A percentile compares a stretch with the other conserved stretches of the same genome.
phyloP scores from a whole-genome alignment of 176 grass and related monocot genomes.

The Thinopyrum elongatum region DNA sequence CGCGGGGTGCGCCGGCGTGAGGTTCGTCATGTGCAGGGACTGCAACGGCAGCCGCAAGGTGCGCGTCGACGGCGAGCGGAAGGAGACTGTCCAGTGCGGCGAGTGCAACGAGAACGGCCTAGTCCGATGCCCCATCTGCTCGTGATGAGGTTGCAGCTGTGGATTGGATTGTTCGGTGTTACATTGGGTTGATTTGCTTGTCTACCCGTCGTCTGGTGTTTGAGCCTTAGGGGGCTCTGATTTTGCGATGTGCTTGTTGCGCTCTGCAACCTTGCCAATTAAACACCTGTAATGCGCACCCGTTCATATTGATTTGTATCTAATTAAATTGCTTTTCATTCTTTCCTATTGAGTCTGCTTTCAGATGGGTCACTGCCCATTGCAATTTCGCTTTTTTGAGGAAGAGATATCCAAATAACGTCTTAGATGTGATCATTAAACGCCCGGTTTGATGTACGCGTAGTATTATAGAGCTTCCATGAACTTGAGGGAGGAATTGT shows the following conservation, averaged over 20 bases:
- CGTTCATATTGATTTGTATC: slow-evolving; percentile 18
- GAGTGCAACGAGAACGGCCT: slow-evolving; percentile 96
- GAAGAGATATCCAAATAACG: no score
- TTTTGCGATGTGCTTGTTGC: slow-evolving; percentile 33
- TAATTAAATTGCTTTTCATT: slow-evolving; percentile 18
- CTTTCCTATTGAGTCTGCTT: neutral
- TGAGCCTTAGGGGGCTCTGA: neutral
- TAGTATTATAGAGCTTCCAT: no score
- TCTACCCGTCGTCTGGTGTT: slow-evolving; percentile 40
- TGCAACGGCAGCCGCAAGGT: slow-evolving; percentile 98
- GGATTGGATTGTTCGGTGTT: slow-evolving; percentile 5
- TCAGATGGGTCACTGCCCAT: neutral
- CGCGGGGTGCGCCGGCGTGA: slow-evolving; percentile 79
- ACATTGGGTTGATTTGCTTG: slow-evolving; percentile 56
- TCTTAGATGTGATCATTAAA: no score
- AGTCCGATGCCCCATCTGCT: slow-evolving; percentile 89
- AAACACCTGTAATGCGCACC: slow-evolving; percentile 29
- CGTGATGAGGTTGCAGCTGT: slow-evolving; percentile 24
- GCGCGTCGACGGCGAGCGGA: slow-evolving; percentile 56
- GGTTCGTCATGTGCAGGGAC: slow-evolving; percentile 90
- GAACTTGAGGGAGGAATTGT: no score
- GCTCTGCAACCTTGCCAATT: slow-evolving; percentile 32
- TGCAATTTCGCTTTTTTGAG: neutral
- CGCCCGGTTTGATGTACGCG: no score
- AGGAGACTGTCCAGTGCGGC: slow-evolving; percentile 60